phyloP scores from a whole-genome alignment of 495 filamentous ascomycete species.

The Penicillium atrosanguineum region DNA sequence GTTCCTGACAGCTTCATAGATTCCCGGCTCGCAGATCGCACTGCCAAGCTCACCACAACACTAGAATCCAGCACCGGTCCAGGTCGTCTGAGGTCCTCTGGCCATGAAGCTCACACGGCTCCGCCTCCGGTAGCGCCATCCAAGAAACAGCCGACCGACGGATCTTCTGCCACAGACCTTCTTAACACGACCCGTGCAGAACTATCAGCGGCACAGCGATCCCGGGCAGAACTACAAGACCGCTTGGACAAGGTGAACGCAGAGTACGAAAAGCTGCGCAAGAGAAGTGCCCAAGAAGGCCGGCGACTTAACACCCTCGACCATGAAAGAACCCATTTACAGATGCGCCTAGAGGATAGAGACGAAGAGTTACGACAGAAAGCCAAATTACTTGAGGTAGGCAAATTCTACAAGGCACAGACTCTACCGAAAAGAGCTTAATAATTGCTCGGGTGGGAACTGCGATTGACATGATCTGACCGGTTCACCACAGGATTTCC shows the following conservation, averaged over 20 bases:
- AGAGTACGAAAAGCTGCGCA: conserved; percentile 58
- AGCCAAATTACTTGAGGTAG: conserved; percentile 72
- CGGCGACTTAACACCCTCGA: conserved; percentile 60
- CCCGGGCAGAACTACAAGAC: conserved; percentile 61
- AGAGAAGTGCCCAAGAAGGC: conserved; percentile 51
- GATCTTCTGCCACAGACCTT: conserved; percentile 29
- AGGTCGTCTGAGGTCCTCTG: not conserved
- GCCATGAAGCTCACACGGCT: conserved; percentile 11
- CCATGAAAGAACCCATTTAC: conserved; percentile 58
- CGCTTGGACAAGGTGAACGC: conserved; percentile 57
- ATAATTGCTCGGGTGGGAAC: not conserved
- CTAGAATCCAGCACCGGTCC: conserved; percentile 3
- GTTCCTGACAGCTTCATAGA: conserved; percentile 46
- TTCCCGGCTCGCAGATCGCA: conserved; percentile 66
- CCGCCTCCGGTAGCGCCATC: conserved; percentile 17
- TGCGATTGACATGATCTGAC: conserved; percentile 9
- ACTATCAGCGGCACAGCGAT: conserved; percentile 70
- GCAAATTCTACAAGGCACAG: conserved; percentile 7
- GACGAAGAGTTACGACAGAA: conserved; percentile 86
- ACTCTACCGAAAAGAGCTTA: not conserved
- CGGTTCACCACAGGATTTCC: conserved; percentile 58
- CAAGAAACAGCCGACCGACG: conserved; percentile 26
- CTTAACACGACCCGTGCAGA: conserved; percentile 57
- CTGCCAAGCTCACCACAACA: conserved; percentile 51
- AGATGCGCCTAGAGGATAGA: conserved; percentile 66